These are phyloP conservation scores for Grosmannia serpens DNA, from an alignment of 2,329 filamentous ascomycete genomes.

Conservation along the genomic window DNA sequence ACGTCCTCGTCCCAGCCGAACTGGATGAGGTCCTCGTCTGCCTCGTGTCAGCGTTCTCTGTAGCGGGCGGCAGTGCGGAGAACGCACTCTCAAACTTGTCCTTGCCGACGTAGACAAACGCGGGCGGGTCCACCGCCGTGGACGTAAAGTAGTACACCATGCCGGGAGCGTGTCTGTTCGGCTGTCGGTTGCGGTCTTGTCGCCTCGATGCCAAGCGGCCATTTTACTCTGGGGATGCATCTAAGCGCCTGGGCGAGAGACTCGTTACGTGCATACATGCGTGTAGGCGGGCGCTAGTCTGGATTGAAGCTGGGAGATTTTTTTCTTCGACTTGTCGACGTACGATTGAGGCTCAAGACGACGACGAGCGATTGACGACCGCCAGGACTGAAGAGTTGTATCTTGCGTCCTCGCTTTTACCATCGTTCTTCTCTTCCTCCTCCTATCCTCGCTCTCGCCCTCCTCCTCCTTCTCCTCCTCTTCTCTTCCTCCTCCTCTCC, in stretches of 20 bases:
- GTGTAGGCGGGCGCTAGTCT: neutral
- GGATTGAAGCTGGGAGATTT: neutral
- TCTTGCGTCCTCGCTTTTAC: too few relatives aligned
- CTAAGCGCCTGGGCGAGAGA: neutral
- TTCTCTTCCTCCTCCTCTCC: neutral
- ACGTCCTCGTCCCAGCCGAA: slow-evolving; percentile 92
- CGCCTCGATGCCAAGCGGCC: too few relatives aligned
- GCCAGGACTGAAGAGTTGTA: too few relatives aligned
- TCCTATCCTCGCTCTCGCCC: too few relatives aligned
- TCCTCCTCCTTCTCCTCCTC: neutral
- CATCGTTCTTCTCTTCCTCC: too few relatives aligned
- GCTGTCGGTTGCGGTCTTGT: neutral
- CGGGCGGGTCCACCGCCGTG: slow-evolving; percentile 66
- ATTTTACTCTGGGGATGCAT: neutral
- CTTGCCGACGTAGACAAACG: slow-evolving; percentile 92
- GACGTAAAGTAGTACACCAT: slow-evolving; percentile 97
- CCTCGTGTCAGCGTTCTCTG: neutral
- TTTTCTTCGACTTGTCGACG: too few relatives aligned
- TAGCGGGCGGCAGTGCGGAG: too few relatives aligned
- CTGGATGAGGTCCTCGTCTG: slow-evolving; percentile 94
- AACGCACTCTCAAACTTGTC: slow-evolving; percentile 89
- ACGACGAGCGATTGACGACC: too few relatives aligned
- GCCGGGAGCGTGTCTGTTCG: slow-evolving; percentile 24
- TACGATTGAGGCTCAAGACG: too few relatives aligned
- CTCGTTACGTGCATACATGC: too few relatives aligned